These are phyloP conservation scores for Fusarium sp. DNA, from an alignment of 2,329 filamentous ascomycete species.

Conservation along the genomic window DNA sequence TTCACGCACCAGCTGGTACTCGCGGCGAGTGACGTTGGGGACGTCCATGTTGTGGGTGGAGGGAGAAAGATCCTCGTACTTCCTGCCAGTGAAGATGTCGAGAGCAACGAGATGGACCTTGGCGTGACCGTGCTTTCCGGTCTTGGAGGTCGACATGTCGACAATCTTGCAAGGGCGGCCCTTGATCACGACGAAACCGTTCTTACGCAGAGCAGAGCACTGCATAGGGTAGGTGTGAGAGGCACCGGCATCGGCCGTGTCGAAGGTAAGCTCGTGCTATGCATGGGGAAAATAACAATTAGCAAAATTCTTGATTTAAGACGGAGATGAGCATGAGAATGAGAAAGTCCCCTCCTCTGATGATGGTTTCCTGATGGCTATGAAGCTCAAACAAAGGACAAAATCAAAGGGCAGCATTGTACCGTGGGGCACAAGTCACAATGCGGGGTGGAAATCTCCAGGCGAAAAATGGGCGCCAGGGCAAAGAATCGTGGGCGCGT, in stretches of 20 bases:
- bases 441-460: constrained; percentile 65
- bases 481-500: constrained; percentile 45
- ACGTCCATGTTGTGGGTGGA: constrained; percentile 99
- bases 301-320: constrained; percentile 31
- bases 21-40: constrained; percentile 89
- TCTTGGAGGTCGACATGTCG: constrained; percentile 99
- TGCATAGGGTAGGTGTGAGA: constrained; percentile 97
- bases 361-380: constrained; percentile 23
- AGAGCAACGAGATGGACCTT: constrained; percentile 99
- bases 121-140: constrained; percentile 99
- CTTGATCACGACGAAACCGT: constrained; percentile 99
- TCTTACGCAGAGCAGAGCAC: constrained; percentile 99
- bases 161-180: constrained; percentile 99
- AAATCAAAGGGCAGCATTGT: constrained; percentile 37
- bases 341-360: constrained; percentile 2
- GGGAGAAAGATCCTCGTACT: constrained; percentile 98
- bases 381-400: constrained; percentile 33
- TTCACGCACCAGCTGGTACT: constrained; percentile 91
- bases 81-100: constrained; percentile 99
- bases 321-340: constrained; percentile 1
- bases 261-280: constrained; percentile 83
- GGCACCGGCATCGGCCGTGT: constrained; percentile 95
- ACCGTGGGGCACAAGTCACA: constrained; percentile 58
- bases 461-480: constrained; percentile 52
- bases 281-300: constrained; percentile 37